phyloP scores from a whole-genome alignment of 352 stramenopile species.

The Elongisporangium senticosum region DNA sequence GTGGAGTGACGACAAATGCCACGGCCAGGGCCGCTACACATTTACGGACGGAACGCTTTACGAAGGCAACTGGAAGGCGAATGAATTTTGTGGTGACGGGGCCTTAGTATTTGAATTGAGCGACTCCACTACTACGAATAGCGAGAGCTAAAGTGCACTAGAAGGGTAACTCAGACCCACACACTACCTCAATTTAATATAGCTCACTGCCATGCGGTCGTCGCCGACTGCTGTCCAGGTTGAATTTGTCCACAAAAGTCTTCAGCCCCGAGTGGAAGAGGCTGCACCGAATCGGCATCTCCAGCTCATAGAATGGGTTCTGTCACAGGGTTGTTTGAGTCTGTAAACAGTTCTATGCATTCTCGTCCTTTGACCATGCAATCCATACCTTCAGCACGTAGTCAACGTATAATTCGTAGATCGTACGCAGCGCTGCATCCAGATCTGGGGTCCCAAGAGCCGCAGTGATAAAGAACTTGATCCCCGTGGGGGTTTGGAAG shows the following conservation, averaged over 20 bases:
- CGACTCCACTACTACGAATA: slow-evolving; percentile 1
- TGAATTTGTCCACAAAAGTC: slow-evolving; percentile 85
- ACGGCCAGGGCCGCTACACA: slow-evolving; percentile 69
- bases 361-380: not conserved
- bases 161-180: not conserved
- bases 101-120: slow-evolving; percentile 51
- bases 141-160: not conserved
- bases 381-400: slow-evolving; percentile 90
- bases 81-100: slow-evolving; percentile 68
- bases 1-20: slow-evolving; percentile 72
- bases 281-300: slow-evolving; percentile 93
- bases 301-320: slow-evolving; percentile 95
- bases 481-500: slow-evolving; percentile 89
- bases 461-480: slow-evolving; percentile 94
- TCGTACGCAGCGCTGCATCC: slow-evolving; percentile 74
- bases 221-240: slow-evolving; percentile 51
- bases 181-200: slow-evolving; percentile 14
- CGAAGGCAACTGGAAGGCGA: slow-evolving; percentile 73
- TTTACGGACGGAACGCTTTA: slow-evolving; percentile 79
- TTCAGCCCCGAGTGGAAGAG: slow-evolving; percentile 89
- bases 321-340: slow-evolving; percentile 6
- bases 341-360: not conserved
- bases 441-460: slow-evolving; percentile 79
- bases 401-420: slow-evolving; percentile 94
- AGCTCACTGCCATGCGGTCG: slow-evolving; percentile 38